Percentiles rank a stretch among this genome's conserved stretches.
These are phyloP conservation scores for Pleurostoma richardsiae DNA, from an alignment of 2,329 filamentous ascomycete genomes.

Conservation along the genomic window DNA sequence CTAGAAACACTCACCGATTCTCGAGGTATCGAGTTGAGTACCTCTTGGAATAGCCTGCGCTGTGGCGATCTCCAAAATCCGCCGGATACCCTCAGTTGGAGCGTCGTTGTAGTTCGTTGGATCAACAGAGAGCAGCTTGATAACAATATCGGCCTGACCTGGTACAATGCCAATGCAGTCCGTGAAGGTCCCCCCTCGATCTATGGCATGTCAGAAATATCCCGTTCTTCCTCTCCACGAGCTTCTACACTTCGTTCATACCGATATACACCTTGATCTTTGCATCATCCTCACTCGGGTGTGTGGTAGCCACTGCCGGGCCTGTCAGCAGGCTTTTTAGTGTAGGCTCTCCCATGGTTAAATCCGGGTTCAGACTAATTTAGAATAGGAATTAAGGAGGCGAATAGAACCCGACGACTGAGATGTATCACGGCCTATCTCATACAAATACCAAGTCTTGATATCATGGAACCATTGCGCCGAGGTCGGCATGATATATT, in stretches of 20 bases:
- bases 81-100: conserved; percentile 53
- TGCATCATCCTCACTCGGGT: neutral
- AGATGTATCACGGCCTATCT: no score
- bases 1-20: neutral
- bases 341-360: no score
- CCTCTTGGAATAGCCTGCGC: conserved; percentile 9
- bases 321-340: no score
- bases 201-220: neutral
- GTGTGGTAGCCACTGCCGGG: neutral
- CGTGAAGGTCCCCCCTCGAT: conserved; percentile 4
- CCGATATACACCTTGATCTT: neutral
- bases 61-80: conserved; percentile 8
- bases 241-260: neutral
- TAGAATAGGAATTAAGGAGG: no score
- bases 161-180: conserved; percentile 2
- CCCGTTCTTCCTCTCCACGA: no score
- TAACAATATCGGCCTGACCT: conserved; percentile 55
- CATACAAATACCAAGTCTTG: no score
- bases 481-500: no score
- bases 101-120: conserved; percentile 64
- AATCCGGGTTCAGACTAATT: no score
- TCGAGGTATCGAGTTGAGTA: neutral
- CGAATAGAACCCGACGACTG: no score
- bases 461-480: no score
- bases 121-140: conserved; percentile 64